Conservation (phyloP, 2,329 filamentous ascomycete species). For the Pseudogymnoascus sp. region DNA sequence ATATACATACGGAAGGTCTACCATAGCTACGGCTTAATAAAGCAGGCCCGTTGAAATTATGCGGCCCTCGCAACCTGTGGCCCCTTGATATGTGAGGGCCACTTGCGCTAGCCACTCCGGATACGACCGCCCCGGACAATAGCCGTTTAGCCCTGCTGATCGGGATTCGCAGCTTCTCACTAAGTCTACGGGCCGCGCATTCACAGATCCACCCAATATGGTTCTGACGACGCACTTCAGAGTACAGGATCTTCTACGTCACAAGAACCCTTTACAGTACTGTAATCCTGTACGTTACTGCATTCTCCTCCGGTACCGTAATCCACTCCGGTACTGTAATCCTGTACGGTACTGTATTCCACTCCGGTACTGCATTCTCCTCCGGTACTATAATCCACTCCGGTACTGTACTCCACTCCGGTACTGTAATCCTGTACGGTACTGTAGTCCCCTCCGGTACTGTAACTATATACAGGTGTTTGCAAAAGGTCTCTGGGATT, state of each 20-base stretch:
- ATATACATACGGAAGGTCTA: background rate
- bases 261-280: no score
- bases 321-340: no score
- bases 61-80: background rate
- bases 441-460: background rate
- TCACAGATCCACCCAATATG: background rate
- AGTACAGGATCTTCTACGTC: no score
- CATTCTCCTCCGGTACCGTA: no score
- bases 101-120: no score
- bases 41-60: background rate
- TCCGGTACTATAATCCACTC: background rate
- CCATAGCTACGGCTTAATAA: background rate
- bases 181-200: background rate
- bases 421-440: no score
- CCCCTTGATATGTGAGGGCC: background rate
- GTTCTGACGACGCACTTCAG: background rate
- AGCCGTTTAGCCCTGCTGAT: no score
- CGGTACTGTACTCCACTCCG: background rate
- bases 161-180: no score
- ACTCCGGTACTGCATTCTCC: no score
- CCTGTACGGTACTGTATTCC: no score
- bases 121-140: no score
- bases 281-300: no score
- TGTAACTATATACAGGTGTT: background rate
- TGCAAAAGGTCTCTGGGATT: background rate